A percentile compares a stretch with the other conserved stretches of the same genome.
These are phyloP conservation scores for Polytrichum commune DNA, from an alignment of 225 moss, liverwort and hornwort species.

Conservation along the genomic window DNA sequence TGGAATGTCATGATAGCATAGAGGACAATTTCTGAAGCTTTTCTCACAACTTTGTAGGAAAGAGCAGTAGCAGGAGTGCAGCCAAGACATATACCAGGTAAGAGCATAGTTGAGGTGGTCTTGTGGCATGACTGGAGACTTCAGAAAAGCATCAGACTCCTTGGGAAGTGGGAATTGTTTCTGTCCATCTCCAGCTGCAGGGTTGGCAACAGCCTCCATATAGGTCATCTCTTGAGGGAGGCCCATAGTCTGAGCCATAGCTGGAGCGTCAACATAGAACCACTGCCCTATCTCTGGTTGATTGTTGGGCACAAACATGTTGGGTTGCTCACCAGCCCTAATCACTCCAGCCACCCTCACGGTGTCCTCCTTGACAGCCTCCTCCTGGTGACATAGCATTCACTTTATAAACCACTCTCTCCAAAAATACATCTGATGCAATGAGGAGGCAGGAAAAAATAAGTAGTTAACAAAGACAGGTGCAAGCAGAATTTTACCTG, in stretches of 20 bases:
- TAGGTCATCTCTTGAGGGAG: conserved; percentile 59
- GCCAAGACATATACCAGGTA: conserved; percentile 61
- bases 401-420: too few relatives aligned
- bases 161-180: conserved; percentile 74
- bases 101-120: conserved; percentile 97
- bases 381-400: conserved; percentile 16
- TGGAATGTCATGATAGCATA: too few relatives aligned
- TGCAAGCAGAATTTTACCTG: conserved; percentile 9
- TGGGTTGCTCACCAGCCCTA: conserved; percentile 88
- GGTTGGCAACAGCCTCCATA: conserved; percentile 65
- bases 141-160: conserved; percentile 74
- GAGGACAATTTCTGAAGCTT: conserved; percentile 21
- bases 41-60: conserved; percentile 49
- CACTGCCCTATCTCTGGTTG: conserved; percentile 83
- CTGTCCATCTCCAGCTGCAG: conserved; percentile 35
- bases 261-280: conserved; percentile 89
- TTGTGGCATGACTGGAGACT: conserved; percentile 87
- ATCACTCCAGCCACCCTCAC: conserved; percentile 72
- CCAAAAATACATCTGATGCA: neutral
- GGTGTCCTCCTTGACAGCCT: conserved; percentile 9
- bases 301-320: conserved; percentile 90
- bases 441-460: neutral
- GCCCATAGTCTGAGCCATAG: conserved; percentile 69
- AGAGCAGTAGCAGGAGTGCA: conserved; percentile 31
- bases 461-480: neutral